A percentile compares a stretch with the other conserved stretches of the same genome.
Evolutionary conservation across 2,329 filamentous ascomycete species (phyloP).

Genomic region (Ascochyta clinopodiicola): DNA sequence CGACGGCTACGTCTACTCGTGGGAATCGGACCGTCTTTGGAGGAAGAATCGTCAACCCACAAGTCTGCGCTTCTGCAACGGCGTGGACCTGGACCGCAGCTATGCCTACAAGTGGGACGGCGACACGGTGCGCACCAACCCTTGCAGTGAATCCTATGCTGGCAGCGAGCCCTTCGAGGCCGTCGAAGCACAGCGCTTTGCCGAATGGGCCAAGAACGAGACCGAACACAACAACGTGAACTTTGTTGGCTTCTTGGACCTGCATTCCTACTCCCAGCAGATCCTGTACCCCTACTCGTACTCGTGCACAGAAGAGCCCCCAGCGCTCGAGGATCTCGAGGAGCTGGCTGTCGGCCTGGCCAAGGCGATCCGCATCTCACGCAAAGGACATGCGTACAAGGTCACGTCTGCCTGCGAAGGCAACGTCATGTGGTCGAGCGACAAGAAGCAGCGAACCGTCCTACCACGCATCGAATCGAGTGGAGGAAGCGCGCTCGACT

Average conservation of each 20-base stretch:
- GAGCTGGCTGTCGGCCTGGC: conserved; percentile 87
- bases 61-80: conserved; percentile 79
- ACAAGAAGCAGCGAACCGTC: conserved; percentile 40
- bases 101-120: conserved; percentile 87
- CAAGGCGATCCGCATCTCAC: conserved; percentile 84
- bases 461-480: conserved; percentile 71
- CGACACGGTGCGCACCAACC: conserved; percentile 68
- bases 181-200: conserved; percentile 75
- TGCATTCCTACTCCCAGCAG: conserved; percentile 95
- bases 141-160: conserved; percentile 89
- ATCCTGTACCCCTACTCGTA: conserved; percentile 92
- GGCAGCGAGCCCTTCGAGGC: conserved; percentile 85
- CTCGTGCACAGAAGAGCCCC: conserved; percentile 77
- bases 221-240: conserved; percentile 72
- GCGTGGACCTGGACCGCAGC: conserved; percentile 86
- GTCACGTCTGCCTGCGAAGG: conserved; percentile 88
- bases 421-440: conserved; percentile 58
- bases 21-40: conserved; percentile 91
- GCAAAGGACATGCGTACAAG: conserved; percentile 69
- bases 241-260: conserved; percentile 85
- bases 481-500: conserved; percentile 89
- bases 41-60: conserved; percentile 91
- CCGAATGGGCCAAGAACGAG: conserved; percentile 83
- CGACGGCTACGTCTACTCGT: conserved; percentile 93
- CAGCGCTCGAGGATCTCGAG: conserved; percentile 88